A percentile compares a stretch with the other conserved stretches of the same genome.
These are phyloP conservation scores for Amorphotheca resinae DNA, from an alignment of 495 filamentous ascomycete species.

Conservation along the genomic window DNA sequence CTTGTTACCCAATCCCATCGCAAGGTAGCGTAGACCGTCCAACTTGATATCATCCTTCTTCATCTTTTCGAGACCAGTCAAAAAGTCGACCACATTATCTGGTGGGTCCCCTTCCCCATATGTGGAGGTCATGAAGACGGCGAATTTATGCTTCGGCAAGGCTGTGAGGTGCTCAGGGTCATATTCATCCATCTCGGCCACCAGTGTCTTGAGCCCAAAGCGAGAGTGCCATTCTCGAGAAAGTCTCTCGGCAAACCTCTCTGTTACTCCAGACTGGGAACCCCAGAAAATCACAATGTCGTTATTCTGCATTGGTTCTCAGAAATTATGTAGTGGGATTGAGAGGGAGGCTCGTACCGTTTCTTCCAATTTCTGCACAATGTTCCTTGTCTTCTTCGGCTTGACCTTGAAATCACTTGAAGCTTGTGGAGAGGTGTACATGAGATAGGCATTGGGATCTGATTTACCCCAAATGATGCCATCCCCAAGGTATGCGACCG, in stretches of 20 bases:
- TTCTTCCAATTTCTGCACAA: too few relatives aligned
- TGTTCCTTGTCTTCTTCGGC: too few relatives aligned
- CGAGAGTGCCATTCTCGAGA: neutral
- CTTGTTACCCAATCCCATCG: slow-evolving; percentile 21
- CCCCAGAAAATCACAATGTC: slow-evolving; percentile 32
- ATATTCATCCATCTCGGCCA: neutral
- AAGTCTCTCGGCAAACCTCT: neutral
- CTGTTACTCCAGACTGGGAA: neutral
- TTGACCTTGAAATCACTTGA: too few relatives aligned
- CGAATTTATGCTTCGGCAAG: slow-evolving; percentile 14
- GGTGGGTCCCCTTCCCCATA: slow-evolving; percentile 39
- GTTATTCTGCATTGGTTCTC: too few relatives aligned
- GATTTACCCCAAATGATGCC: too few relatives aligned
- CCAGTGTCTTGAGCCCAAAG: neutral
- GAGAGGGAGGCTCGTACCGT: too few relatives aligned
- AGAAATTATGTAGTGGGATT: too few relatives aligned
- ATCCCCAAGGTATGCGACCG: too few relatives aligned
- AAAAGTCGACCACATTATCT: neutral
- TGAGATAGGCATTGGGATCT: too few relatives aligned
- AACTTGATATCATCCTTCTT: neutral
- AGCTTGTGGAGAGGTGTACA: too few relatives aligned
- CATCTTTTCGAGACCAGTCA: neutral
- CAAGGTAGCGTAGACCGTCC: slow-evolving; percentile 16
- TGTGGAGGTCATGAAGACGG: slow-evolving; percentile 40
- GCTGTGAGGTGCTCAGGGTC: neutral